phyloP scores from a whole-genome alignment of 2,329 filamentous ascomycete species.

The Onygena corvina region DNA sequence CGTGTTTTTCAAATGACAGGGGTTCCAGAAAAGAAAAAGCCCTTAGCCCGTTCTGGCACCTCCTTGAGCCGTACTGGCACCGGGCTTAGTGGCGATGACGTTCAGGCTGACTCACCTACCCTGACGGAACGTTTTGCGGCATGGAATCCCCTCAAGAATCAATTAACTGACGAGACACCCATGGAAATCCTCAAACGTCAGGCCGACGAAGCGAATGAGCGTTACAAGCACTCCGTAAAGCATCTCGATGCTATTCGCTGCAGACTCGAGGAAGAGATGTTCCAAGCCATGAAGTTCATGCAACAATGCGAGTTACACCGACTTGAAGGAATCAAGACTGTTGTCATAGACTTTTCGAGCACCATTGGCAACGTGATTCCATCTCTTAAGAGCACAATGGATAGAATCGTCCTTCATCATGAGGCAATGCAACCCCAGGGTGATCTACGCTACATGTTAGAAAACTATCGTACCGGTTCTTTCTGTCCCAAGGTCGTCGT shows the following conservation, averaged over 20 bases:
- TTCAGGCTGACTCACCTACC: constrained; percentile 61
- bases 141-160: constrained; percentile 87
- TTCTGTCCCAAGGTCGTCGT: constrained; percentile 82
- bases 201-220: constrained; percentile 78
- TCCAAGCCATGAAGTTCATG: constrained; percentile 85
- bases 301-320: constrained; percentile 94
- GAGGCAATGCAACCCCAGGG: constrained; percentile 92
- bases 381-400: constrained; percentile 84
- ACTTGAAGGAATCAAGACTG: constrained; percentile 94
- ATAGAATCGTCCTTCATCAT: constrained; percentile 98
- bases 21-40: constrained; percentile 73
- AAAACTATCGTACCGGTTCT: constrained; percentile 91
- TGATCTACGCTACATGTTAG: constrained; percentile 83
- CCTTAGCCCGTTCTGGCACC: constrained; percentile 30
- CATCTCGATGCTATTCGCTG: constrained; percentile 85
- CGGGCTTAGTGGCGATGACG: constrained; percentile 45
- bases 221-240: constrained; percentile 75
- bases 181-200: constrained; percentile 76
- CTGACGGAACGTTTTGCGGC: constrained; percentile 81
- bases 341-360: constrained; percentile 92
- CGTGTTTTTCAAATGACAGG: constrained; percentile 82
- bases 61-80: constrained; percentile 60
- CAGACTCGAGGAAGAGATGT: constrained; percentile 88
- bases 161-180: constrained; percentile 86
- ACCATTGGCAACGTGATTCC: constrained; percentile 97